Evolutionary conservation across 352 stramenopile species (phyloP).

Genomic region (Phytophthora europaea): DNA sequence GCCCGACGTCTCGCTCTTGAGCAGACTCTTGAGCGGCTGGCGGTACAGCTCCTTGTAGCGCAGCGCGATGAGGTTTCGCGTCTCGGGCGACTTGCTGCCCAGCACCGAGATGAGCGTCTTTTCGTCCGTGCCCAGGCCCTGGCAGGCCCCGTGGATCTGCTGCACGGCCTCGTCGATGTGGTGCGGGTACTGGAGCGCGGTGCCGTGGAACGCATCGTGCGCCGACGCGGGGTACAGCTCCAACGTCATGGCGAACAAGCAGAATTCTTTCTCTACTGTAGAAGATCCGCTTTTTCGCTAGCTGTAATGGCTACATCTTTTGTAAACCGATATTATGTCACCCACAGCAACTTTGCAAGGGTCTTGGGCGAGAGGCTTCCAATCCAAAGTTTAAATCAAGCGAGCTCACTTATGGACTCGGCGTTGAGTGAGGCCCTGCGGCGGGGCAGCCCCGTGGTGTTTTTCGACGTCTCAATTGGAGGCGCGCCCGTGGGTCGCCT

Average conservation of each 20-base stretch:
- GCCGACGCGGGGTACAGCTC: slow-evolving; percentile 74
- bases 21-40: slow-evolving; percentile 60
- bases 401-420: slow-evolving; percentile 71
- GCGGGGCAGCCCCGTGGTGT: slow-evolving; percentile 95
- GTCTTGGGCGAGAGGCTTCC: too few relatives aligned
- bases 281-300: slow-evolving; percentile 1
- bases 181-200: slow-evolving; percentile 50
- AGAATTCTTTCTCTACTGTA: neutral
- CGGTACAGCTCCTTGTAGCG: slow-evolving; percentile 80
- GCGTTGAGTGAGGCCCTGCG: slow-evolving; percentile 93
- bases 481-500: slow-evolving; percentile 90
- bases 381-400: too few relatives aligned
- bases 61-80: slow-evolving; percentile 71
- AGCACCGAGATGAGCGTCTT: slow-evolving; percentile 75
- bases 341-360: slow-evolving; percentile 4
- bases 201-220: slow-evolving; percentile 65
- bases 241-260: slow-evolving; percentile 27
- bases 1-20: slow-evolving; percentile 81
- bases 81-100: slow-evolving; percentile 74
- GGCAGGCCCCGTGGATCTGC: slow-evolving; percentile 76
- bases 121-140: slow-evolving; percentile 82
- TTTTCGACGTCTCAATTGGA: slow-evolving; percentile 95
- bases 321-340: slow-evolving; percentile 14
- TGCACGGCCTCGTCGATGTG: slow-evolving; percentile 71
- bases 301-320: slow-evolving; percentile 18